Evolutionary conservation across 1,284 basidiomycete genomes (phyloP).

Genomic region (Moniliophthora roreri): DNA sequence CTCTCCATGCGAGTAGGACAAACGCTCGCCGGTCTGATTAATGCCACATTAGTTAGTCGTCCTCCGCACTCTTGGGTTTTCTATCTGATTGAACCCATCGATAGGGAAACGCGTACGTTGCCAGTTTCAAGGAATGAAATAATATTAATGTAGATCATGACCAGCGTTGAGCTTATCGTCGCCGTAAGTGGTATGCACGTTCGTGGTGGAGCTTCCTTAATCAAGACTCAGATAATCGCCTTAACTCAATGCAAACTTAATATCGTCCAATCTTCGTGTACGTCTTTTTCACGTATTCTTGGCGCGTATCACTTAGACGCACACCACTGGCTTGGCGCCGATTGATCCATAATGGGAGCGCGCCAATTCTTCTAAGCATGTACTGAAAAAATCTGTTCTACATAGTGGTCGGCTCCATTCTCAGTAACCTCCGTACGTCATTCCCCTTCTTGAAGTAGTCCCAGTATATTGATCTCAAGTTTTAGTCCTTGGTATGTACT

Average conservation of each 20-base stretch:
- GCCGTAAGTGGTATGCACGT: constrained; percentile 47
- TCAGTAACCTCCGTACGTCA: constrained; percentile 72
- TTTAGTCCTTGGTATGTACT: too few relatives aligned
- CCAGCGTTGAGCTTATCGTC: constrained; percentile 79
- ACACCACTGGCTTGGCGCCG: background rate
- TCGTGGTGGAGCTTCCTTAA: constrained; percentile 15
- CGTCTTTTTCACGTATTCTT: constrained; percentile 30
- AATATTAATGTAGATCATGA: constrained; percentile 1
- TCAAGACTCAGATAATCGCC: constrained; percentile 67
- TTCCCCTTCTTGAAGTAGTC: background rate
- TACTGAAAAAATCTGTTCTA: constrained; percentile 16
- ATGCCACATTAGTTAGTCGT: constrained; percentile 75
- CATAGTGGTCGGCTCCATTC: constrained; percentile 77
- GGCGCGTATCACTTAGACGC: background rate
- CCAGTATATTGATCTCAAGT: constrained; percentile 14
- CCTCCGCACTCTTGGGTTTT: too few relatives aligned
- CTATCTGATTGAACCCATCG: too few relatives aligned
- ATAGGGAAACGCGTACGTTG: constrained; percentile 79
- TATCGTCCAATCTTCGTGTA: constrained; percentile 82
- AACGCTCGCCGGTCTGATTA: constrained; percentile 82
- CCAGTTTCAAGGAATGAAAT: background rate
- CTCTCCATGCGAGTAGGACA: constrained; percentile 81
- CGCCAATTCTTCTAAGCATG: too few relatives aligned
- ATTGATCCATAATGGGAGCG: background rate
- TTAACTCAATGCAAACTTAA: constrained; percentile 77